These are phyloP conservation scores for Diaporthe ampelina DNA, from an alignment of 2,329 filamentous ascomycete genomes.

Conservation along the genomic window DNA sequence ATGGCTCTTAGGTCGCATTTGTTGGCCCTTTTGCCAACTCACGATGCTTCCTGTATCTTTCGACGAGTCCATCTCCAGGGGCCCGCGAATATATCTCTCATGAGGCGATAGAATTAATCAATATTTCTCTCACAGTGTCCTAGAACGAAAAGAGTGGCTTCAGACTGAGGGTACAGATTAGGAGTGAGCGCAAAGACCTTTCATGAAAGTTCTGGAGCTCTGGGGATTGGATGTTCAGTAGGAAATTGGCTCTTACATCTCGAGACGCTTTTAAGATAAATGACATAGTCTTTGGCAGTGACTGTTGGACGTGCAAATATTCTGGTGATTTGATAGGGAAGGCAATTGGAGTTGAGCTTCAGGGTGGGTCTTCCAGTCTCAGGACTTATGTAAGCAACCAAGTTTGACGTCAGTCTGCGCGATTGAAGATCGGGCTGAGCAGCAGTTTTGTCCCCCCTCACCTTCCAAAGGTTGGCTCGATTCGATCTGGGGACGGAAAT, in stretches of 20 bases:
- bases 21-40: too few relatives aligned
- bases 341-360: background rate
- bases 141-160: background rate
- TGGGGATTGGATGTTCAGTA: background rate
- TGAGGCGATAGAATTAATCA: too few relatives aligned
- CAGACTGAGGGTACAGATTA: background rate
- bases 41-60: too few relatives aligned
- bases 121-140: too few relatives aligned
- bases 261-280: background rate
- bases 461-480: background rate
- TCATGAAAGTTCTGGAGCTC: background rate
- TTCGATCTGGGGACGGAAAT: constrained; percentile 51
- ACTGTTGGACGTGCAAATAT: background rate
- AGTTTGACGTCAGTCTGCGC: constrained; percentile 18
- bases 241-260: too few relatives aligned
- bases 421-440: background rate
- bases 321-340: background rate
- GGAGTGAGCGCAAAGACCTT: background rate
- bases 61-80: too few relatives aligned
- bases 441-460: background rate
- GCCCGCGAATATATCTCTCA: too few relatives aligned
- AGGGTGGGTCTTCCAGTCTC: background rate
- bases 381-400: background rate
- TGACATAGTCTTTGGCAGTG: background rate
- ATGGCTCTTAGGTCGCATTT: too few relatives aligned